Base-by-base conservation (phyloP, 805 yeast species). In the Candida maesae region DNA sequence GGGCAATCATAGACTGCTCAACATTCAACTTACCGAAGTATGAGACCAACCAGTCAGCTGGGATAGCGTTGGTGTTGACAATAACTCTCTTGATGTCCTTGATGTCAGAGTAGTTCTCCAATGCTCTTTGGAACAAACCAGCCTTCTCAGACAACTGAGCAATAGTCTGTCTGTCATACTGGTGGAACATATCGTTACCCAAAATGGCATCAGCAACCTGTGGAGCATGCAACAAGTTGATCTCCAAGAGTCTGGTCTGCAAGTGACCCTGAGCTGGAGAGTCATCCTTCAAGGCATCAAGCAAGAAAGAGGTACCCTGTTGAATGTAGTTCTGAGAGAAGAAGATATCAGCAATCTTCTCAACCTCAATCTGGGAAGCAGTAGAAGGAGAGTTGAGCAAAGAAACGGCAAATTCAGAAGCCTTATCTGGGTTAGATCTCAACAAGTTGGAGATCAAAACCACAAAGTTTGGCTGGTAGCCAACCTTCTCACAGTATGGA, bases 121-220 rank as follows among this genome's bases (percentile, higher is more conserved):
- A 74, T 15, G 99, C 98, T 62, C 98, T 84, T 73, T 90, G 96
- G 64, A 73, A 81, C 51, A 93, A 74, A 15, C 97, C 98, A n/a
- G 96, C 91, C 67, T 88, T 88, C 68, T 93, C 99, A 65, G 96
- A 81, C 51, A 95, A 74, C 44, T 81, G 76, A 17, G 98, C 99
- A 60, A 93, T 82, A 27, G 95, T 83, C 55, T 95, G 89, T 55
- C 87, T 84, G 65, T 93, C 99, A 64, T 87, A 93, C 61, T 90
- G 96, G 51, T 90, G 79, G 70, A 95, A 93, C 87, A 93, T 91
- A 46, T 82, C 81, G 65, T 91, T 93, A 46, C 97, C 96, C 56
- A 93, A 74, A 52, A 93, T 93, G 16, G 99, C 99, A 66, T 93
- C 99, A 32, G 99, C 99, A 42, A 93, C 99, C 73, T 93, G 99